Conservation (phyloP, 2,329 filamentous ascomycete species). For the Waltergamsia citrina region DNA sequence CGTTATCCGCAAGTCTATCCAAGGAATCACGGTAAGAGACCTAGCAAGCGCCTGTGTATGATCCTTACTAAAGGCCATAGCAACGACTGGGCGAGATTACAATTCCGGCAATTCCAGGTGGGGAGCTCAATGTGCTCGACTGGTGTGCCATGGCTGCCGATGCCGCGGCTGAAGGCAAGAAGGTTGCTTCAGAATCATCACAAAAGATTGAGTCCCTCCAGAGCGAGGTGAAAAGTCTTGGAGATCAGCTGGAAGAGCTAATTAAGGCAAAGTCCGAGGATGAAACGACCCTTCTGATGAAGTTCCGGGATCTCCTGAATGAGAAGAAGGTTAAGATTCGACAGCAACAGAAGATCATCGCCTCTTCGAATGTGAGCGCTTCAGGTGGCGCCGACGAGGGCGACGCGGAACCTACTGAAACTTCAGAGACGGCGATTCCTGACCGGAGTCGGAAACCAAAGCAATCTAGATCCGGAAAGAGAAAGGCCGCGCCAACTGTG, state of each 20-base stretch:
- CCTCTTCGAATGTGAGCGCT: constrained; percentile 26
- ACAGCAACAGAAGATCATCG: constrained; percentile 57
- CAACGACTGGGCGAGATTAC: constrained; percentile 61
- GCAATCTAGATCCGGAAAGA: constrained; percentile 35
- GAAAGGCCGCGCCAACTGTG: constrained; percentile 27
- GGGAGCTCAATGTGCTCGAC: constrained; percentile 55
- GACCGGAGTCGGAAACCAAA: constrained; percentile 16
- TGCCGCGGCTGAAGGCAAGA: constrained; percentile 32
- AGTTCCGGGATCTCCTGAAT: constrained; percentile 63
- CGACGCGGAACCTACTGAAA: constrained; percentile 11
- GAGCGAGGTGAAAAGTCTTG: constrained; percentile 46
- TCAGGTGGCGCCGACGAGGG: background rate
- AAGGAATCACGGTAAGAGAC: constrained; percentile 56
- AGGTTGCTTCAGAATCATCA: constrained; percentile 30
- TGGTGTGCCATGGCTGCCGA: constrained; percentile 57
- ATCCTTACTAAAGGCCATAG: constrained; percentile 25
- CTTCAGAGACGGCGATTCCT: constrained; percentile 8
- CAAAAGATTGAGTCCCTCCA: constrained; percentile 38
- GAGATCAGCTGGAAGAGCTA: constrained; percentile 56
- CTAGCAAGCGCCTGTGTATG: background rate
- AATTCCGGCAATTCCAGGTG: constrained; percentile 36
- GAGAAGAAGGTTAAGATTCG: constrained; percentile 75
- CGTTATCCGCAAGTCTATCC: constrained; percentile 53
- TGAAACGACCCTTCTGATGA: constrained; percentile 56
- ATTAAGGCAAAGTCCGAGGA: constrained; percentile 55